Evolutionary conservation across 192 early-diverging fungal species (phyloP), one percentile per base, ranked within the genome.

Genomic region (Ramicandelaber brevisporus): DNA sequence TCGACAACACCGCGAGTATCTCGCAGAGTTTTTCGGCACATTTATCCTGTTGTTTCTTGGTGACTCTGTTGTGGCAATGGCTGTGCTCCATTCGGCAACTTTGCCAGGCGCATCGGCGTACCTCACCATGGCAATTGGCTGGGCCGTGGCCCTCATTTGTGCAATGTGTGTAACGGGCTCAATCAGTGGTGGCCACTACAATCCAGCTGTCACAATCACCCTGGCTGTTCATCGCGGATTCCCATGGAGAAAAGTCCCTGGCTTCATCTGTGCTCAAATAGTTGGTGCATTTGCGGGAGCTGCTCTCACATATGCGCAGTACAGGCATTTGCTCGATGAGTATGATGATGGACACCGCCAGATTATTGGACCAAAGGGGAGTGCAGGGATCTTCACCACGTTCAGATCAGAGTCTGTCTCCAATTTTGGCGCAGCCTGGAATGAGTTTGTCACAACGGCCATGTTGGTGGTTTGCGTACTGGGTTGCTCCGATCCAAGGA

Each of bases 1-100:
- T n/a, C n/a, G n/a, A n/a, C n/a, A n/a, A n/a, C n/a, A n/a, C 31
- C 56, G 63, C 20, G 64, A 75, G 35, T 65, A 62, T 17, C 42
- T 76, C 17, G 73, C 73, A 22, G 75, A 79, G 59, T 73, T 73
- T 40, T 57, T 73, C 31, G 72, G 72, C 26, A 79, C 75, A 3
- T 63, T 63, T 33, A 42, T 72, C 17, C 46, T 79, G 27, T 53
- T 71, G 8, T 28, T 65, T 21, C 63, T 79, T 27, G 65, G 65
- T 19, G 52, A 63, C 31, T 72, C 72, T 10, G 61, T 66, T 9
- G 57, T 70, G 7, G 68, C 73, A 4, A n/a, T n/a, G n/a, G n/a
- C n/a, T n/a, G n/a, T n/a, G n/a, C n/a, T n/a, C n/a, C n/a, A n/a
- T n/a, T 27, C 40, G 11, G 35, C 41, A 1, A 41, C 36, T 6